These are phyloP conservation scores for Cyclotella choctawhatcheeana DNA, from an alignment of 108 stramenopile genomes.

Conservation along the genomic window DNA sequence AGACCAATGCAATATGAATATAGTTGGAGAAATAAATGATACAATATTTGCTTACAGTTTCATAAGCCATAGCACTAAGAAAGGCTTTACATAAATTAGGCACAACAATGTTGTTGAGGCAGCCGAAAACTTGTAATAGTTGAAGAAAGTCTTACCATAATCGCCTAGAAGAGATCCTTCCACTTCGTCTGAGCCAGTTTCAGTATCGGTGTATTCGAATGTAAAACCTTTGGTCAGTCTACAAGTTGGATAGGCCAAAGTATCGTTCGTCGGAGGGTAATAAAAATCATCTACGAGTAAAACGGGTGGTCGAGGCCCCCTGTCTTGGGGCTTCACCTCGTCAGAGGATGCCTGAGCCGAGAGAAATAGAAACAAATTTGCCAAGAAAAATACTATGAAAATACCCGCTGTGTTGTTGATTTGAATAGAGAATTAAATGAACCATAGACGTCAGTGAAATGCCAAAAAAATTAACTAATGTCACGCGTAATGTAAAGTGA, in stretches of 20 bases:
- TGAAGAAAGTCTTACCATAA: conserved; percentile 24
- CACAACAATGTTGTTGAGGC: no score
- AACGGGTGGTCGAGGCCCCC: conserved; percentile 34
- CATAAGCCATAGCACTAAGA: conserved; percentile 48
- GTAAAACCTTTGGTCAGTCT: conserved; percentile 47
- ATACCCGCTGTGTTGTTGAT: conserved; percentile 24
- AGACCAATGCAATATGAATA: no score
- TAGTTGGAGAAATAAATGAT: no score
- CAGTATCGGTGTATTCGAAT: conserved; percentile 21
- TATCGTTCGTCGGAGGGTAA: conserved; percentile 38
- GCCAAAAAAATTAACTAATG: no score
- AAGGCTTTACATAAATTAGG: conserved; percentile 7
- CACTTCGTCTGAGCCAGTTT: background rate
- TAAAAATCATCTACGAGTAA: conserved; percentile 48
- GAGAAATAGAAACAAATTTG: conserved; percentile 52
- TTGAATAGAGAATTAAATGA: background rate
- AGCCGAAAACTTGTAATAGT: no score
- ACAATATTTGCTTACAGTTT: no score
- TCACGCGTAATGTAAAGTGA: no score
- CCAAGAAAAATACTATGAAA: conserved; percentile 46
- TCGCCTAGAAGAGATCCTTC: conserved; percentile 52
- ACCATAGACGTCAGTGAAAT: no score
- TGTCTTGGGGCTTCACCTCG: conserved; percentile 16
- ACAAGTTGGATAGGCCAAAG: conserved; percentile 65
- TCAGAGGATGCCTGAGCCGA: conserved; percentile 33